Evolutionary conservation across 345 rosid species (phyloP).

Genomic region (Eucalyptus curtisii): DNA sequence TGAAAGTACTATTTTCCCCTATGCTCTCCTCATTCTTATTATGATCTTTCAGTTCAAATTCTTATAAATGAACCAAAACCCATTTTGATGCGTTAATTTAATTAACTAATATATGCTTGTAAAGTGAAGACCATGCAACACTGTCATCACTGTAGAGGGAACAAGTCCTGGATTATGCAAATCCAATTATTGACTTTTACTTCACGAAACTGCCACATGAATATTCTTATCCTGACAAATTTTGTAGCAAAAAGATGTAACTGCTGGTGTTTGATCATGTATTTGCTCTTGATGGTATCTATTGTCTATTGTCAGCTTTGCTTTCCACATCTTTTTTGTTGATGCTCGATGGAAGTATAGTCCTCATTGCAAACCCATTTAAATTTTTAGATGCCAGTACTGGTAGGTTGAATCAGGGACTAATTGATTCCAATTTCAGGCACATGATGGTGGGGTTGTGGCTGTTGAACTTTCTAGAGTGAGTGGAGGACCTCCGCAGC

Average conservation of each 20-base stretch:
- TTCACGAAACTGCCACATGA: not conserved
- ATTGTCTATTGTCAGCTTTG: not conserved
- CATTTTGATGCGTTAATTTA: not conserved
- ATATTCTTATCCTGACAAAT: not conserved
- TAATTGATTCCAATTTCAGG: conserved; percentile 23
- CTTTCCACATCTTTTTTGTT: not conserved
- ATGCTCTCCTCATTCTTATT: not conserved
- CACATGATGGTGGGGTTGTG: conserved; percentile 97
- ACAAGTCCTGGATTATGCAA: not conserved
- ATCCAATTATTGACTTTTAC: not conserved
- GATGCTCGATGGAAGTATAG: not conserved
- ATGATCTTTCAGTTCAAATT: not conserved
- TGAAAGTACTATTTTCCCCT: conserved; percentile 43
- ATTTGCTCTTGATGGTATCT: not conserved
- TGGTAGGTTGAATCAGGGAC: not conserved
- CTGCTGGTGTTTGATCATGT: not conserved
- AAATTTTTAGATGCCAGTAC: not conserved
- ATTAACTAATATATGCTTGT: not conserved
- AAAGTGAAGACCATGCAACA: not conserved
- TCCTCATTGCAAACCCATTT: not conserved
- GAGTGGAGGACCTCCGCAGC: conserved; percentile 90
- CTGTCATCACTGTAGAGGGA: not conserved
- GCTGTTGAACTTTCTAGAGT: conserved; percentile 97
- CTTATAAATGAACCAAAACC: not conserved
- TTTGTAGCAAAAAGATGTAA: not conserved